These are phyloP conservation scores for Limonium bicolor DNA, from an alignment of 148 eudicot genomes.

Conservation along the genomic window DNA sequence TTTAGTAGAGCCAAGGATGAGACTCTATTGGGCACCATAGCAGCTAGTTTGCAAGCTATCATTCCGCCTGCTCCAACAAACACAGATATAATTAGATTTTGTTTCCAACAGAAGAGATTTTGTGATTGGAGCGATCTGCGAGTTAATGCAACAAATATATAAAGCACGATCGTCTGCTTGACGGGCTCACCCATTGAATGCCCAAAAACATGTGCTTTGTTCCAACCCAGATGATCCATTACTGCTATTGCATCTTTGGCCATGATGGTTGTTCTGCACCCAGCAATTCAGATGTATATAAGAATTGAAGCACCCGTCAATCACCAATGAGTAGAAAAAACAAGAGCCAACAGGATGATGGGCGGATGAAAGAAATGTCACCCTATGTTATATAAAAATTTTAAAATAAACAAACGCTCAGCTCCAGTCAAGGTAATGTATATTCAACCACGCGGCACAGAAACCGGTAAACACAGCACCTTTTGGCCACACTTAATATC, in stretches of 20 bases:
- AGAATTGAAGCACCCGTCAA: too few species aligned
- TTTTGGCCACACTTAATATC: too few species aligned
- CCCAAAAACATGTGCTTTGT: slow-evolving; percentile 78
- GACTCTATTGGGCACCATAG: slow-evolving; percentile 71
- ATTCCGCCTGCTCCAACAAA: slow-evolving; percentile 61
- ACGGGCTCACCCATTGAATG: slow-evolving; percentile 91
- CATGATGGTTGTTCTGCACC: slow-evolving; percentile 73
- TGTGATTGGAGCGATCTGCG: not conserved
- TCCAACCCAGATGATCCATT: slow-evolving; percentile 95
- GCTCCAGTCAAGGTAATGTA: too few species aligned
- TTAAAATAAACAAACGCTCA: too few species aligned
- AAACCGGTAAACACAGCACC: too few species aligned
- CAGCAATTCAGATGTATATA: too few species aligned
- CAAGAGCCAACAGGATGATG: too few species aligned
- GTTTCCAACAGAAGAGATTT: not conserved
- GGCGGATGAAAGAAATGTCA: too few species aligned
- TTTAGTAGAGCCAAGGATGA: slow-evolving; percentile 74
- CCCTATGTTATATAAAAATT: too few species aligned
- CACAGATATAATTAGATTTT: too few species aligned
- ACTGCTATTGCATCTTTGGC: slow-evolving; percentile 86
- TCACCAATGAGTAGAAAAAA: too few species aligned
- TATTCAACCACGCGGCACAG: too few species aligned
- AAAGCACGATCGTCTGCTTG: not conserved
- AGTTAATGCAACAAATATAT: not conserved
- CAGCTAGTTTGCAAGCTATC: slow-evolving; percentile 87